These are phyloP conservation scores for Dittrichia graveolens DNA, from an alignment of 129 eudicot species.

Conservation along the genomic window DNA sequence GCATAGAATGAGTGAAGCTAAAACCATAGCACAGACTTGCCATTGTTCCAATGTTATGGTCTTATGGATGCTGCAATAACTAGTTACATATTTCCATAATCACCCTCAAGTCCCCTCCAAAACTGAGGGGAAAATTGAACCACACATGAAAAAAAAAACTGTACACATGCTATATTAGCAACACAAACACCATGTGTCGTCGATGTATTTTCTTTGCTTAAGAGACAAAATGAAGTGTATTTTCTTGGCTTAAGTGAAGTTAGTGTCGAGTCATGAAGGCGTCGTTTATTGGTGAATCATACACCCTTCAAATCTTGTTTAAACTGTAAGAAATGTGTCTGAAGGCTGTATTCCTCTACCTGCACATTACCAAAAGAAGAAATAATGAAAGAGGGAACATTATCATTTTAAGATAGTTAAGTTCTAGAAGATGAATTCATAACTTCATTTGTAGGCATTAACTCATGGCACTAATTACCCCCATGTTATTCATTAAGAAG, in stretches of 20 bases:
- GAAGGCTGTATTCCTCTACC: conserved; percentile 86
- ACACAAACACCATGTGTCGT: conserved; percentile 29
- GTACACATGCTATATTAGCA: conserved; percentile 40
- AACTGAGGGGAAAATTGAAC: conserved; percentile 28
- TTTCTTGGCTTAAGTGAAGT: too few species aligned
- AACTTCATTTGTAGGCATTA: neutral
- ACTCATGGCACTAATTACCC: neutral
- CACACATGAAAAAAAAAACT: conserved; percentile 30
- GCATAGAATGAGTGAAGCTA: conserved; percentile 27
- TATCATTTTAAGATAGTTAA: conserved; percentile 1
- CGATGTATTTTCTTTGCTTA: conserved; percentile 23
- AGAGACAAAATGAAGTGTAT: conserved; percentile 14
- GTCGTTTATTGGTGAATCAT: conserved; percentile 36
- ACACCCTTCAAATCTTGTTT: conserved; percentile 50
- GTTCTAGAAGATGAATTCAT: neutral
- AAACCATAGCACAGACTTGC: conserved; percentile 13
- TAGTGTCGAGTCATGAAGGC: conserved; percentile 30
- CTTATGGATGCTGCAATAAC: conserved; percentile 22
- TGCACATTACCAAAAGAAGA: conserved; percentile 33
- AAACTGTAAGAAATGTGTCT: conserved; percentile 77
- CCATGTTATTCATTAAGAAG: conserved; percentile 10
- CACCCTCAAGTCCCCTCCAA: conserved; percentile 25
- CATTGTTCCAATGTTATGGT: neutral
- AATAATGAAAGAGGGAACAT: neutral
- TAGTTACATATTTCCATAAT: conserved; percentile 25